These are phyloP conservation scores for Solanum microdontum DNA, from an alignment of 257 asterid species.

Conservation along the genomic window DNA sequence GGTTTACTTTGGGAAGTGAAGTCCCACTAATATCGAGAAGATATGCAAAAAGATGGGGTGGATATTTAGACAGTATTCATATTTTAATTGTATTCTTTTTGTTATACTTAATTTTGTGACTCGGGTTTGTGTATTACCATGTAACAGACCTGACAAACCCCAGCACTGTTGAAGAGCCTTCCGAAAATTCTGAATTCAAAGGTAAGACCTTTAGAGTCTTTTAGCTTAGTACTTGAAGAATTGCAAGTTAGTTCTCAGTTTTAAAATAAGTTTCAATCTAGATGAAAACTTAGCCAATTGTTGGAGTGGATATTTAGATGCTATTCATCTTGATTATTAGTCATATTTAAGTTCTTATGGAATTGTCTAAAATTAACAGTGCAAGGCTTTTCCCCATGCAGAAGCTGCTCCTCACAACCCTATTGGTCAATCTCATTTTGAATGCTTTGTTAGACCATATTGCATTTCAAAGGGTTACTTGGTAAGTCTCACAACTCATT, in stretches of 20 bases:
- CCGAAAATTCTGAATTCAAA: neutral
- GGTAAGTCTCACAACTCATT: neutral
- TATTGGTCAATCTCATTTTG: neutral
- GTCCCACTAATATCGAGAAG: neutral
- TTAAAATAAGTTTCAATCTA: neutral
- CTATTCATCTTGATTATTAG: neutral
- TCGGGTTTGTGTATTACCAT: neutral
- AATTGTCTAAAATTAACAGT: neutral
- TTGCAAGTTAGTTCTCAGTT: neutral
- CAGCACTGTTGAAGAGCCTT: neutral
- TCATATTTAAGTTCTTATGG: neutral
- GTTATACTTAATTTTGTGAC: neutral
- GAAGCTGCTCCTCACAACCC: neutral
- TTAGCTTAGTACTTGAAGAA: neutral
- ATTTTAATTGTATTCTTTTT: neutral
- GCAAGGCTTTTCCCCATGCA: neutral
- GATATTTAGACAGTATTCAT: neutral
- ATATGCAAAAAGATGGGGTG: neutral
- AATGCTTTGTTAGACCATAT: neutral
- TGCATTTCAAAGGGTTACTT: neutral
- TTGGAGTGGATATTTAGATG: neutral
- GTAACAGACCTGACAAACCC: neutral
- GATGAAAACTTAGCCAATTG: neutral
- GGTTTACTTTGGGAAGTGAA: neutral
- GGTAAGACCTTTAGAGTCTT: neutral